Conservation (phyloP, 1,284 basidiomycete species). For the Microbotryum scabiosae region DNA sequence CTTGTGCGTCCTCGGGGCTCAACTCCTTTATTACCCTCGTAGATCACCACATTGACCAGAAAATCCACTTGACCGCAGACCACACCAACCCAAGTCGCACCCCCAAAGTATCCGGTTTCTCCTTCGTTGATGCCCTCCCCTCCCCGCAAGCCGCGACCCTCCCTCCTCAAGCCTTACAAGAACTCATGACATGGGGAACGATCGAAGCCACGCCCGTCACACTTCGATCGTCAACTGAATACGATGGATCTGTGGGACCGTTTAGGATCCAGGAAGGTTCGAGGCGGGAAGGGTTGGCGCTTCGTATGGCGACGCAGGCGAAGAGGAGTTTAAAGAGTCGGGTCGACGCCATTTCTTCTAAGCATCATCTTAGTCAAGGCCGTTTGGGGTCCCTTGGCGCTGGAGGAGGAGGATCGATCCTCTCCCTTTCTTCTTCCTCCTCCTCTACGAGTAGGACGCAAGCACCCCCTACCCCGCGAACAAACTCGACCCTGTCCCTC, state of each 20-base stretch:
- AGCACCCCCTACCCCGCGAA: no score
- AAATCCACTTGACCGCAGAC: constrained; percentile 2
- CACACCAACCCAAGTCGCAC: constrained; percentile 30
- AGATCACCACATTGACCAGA: not conserved
- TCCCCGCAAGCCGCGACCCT: constrained; percentile 73
- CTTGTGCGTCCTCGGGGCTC: constrained; percentile 46
- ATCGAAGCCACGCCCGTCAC: constrained; percentile 76
- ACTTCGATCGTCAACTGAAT: constrained; percentile 50
- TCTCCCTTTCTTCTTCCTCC: no score
- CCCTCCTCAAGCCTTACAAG: constrained; percentile 63
- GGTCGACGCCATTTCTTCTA: not conserved
- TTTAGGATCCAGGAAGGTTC: constrained; percentile 32
- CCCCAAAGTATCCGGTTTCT: constrained; percentile 53
- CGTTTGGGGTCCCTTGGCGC: no score
- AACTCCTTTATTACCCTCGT: not conserved
- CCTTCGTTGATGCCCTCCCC: constrained; percentile 72
- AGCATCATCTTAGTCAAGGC: no score
- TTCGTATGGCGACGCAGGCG: constrained; percentile 58
- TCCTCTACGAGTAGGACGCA: no score
- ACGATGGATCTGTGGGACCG: constrained; percentile 24
- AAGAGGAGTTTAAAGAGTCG: constrained; percentile 40
- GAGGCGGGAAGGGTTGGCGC: constrained; percentile 65
- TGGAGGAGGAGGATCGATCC: no score
- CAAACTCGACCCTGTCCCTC: no score
- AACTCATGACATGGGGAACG: constrained; percentile 90